Evolutionary conservation across 495 filamentous ascomycete species (phyloP), one percentile per base, ranked within the genome.

Genomic region (Penicillium lividum): DNA sequence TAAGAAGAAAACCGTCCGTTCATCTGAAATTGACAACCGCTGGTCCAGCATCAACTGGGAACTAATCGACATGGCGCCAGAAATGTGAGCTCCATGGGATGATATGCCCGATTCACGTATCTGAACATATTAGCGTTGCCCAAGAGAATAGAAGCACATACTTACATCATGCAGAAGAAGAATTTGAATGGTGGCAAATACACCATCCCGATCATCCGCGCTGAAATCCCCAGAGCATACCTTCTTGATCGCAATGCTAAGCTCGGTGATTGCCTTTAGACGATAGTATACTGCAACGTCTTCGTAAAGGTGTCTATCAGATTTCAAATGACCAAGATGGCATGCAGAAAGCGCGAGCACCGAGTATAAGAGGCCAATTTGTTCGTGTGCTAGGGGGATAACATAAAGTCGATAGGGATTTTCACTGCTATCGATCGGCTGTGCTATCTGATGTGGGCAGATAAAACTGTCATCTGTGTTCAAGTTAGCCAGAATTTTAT

Each of bases 101-200:
- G 73, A 76, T 8, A 75, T 64, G 11, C 73, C 71, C 3, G 70
- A 63, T 61, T 75, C 73, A 18, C 62, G 66, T 8, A 77, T 75
- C 73, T 76, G 57, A 5, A 16, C 2, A 9, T 16, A 42, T 31
- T 10, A 33, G 48, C 57, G n/a, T 15, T 42, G 38, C 31, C 7
- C 16, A 3, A 0, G 18, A 51, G n/a, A 7, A 40, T 10, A 16
- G 7, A 31, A 29, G n/a, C 13, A 42, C 8, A 8, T 30, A 58
- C 73, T 58, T 56, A 76, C 73, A 66, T 77, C 73, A 43, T 75
- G 72, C 9, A 77, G 66, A 25, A 77, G 57, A 27, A 77, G 54
- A 22, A 77, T 67, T 46, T 76, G 73, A 7, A 76, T 76, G 5
- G 66, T 76, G 9, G 68, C 70, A 44, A 77, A 68, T 0, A 75